Conservation (phyloP, 1,284 basidiomycete genomes). For the Pseudozyma sp. region DNA sequence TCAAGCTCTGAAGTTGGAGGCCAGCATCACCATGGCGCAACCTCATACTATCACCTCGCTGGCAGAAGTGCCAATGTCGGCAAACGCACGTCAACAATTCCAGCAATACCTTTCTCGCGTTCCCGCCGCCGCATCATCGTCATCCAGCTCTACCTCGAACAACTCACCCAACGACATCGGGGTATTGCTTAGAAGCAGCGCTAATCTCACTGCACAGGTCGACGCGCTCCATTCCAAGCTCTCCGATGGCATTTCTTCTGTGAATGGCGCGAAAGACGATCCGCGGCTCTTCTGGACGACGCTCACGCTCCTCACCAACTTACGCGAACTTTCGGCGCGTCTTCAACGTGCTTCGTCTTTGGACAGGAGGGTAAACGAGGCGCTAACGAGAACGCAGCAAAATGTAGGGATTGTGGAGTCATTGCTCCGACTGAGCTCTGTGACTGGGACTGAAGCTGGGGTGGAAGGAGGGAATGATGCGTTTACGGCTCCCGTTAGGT, state of each 20-base stretch:
- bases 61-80: constrained; percentile 13
- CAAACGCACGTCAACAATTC: constrained; percentile 21
- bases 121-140: constrained; percentile 1
- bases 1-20: not conserved
- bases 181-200: constrained; percentile 11
- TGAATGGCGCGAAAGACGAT: constrained; percentile 5
- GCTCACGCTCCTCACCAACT: constrained; percentile 24
- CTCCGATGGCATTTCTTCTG: not conserved
- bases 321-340: constrained; percentile 19
- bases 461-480: not conserved
- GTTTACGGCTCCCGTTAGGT: constrained; percentile 22
- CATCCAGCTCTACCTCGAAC: constrained; percentile 10
- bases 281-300: constrained; percentile 42
- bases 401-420: constrained; percentile 27
- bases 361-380: constrained; percentile 8
- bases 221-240: constrained; percentile 16
- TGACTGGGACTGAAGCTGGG: not conserved
- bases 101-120: constrained; percentile 30
- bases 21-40: constrained; percentile 3
- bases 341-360: constrained; percentile 1
- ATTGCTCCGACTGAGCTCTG: constrained; percentile 14
- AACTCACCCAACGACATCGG: constrained; percentile 6
- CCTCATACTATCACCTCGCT: not conserved
- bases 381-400: constrained; percentile 33
- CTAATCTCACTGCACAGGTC: constrained; percentile 5